Conservation (phyloP, 768 basidiomycete species). For the Rhizopogon sp. region DNA sequence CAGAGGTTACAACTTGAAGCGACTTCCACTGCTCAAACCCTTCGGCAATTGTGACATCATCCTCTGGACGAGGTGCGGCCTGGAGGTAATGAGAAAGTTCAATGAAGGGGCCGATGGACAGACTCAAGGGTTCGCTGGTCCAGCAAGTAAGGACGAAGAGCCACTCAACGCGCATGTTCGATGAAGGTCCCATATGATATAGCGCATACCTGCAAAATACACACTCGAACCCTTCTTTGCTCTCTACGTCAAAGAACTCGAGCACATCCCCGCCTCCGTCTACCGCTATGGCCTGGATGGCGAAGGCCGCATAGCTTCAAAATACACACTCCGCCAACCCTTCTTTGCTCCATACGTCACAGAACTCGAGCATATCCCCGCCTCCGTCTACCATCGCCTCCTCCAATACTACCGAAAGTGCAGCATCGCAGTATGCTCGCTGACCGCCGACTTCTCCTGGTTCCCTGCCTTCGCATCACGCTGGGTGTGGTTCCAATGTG, state of each 20-base stretch:
- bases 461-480: conserved; percentile 29
- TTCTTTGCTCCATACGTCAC: conserved; percentile 26
- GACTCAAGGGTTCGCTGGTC: conserved; percentile 23
- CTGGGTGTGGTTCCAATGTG: conserved; percentile 31
- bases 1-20: too few relatives aligned
- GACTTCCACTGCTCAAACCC: too few relatives aligned
- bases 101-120: conserved; percentile 28
- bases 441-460: conserved; percentile 32
- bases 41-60: too few relatives aligned
- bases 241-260: conserved; percentile 31
- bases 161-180: conserved; percentile 28
- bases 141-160: conserved; percentile 17
- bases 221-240: conserved; percentile 31
- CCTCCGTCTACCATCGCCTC: conserved; percentile 29
- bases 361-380: conserved; percentile 35
- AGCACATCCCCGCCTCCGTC: conserved; percentile 29
- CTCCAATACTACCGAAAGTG: conserved; percentile 32
- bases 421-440: conserved; percentile 22
- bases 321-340: conserved; percentile 29
- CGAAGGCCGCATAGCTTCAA: conserved; percentile 31
- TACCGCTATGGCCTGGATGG: too few relatives aligned
- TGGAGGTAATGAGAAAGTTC: conserved; percentile 33
- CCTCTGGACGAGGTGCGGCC: conserved; percentile 12
- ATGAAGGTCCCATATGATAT: conserved; percentile 9
- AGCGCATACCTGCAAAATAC: conserved; percentile 27